Conservation (phyloP, 1,139 yeast genomes). For the Kodamaea ohmeri region DNA sequence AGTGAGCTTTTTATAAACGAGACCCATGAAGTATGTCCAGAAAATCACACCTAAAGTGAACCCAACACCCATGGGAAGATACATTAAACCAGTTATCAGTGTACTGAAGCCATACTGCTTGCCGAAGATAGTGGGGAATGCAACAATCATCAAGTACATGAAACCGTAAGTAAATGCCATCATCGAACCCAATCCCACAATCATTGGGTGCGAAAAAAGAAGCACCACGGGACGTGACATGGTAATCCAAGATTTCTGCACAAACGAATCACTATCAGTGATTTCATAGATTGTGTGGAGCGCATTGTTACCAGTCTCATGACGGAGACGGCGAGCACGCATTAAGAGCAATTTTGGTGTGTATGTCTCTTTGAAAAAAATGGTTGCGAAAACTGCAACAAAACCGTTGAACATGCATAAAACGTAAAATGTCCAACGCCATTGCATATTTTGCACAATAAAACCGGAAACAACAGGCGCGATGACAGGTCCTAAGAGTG, state of each 20-base stretch:
- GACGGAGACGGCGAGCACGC: constrained; percentile 32
- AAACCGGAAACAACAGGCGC: constrained; percentile 62
- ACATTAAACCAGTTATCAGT: constrained; percentile 41
- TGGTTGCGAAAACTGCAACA: constrained; percentile 35
- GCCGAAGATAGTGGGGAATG: constrained; percentile 39
- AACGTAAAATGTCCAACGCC: constrained; percentile 48
- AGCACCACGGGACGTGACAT: constrained; percentile 41
- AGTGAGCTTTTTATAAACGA: constrained; percentile 29
- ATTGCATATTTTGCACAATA: constrained; percentile 22
- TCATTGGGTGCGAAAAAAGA: constrained; percentile 45
- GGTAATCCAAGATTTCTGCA: constrained; percentile 31
- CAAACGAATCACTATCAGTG: constrained; percentile 34
- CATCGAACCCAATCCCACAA: constrained; percentile 44
- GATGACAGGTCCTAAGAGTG: constrained; percentile 57
- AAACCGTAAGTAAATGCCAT: constrained; percentile 49
- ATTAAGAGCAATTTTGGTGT: constrained; percentile 36
- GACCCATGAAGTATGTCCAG: constrained; percentile 38
- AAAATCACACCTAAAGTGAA: constrained; percentile 38
- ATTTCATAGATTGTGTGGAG: constrained; percentile 46
- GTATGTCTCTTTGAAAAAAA: constrained; percentile 41
- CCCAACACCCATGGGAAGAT: constrained; percentile 46
- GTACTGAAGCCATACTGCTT: constrained; percentile 35
- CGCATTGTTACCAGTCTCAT: constrained; percentile 35
- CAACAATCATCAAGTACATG: constrained; percentile 46
- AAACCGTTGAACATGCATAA: constrained; percentile 42